These are phyloP conservation scores for Sanghuangporus weigelae DNA, from an alignment of 1,284 basidiomycete genomes.

Conservation along the genomic window DNA sequence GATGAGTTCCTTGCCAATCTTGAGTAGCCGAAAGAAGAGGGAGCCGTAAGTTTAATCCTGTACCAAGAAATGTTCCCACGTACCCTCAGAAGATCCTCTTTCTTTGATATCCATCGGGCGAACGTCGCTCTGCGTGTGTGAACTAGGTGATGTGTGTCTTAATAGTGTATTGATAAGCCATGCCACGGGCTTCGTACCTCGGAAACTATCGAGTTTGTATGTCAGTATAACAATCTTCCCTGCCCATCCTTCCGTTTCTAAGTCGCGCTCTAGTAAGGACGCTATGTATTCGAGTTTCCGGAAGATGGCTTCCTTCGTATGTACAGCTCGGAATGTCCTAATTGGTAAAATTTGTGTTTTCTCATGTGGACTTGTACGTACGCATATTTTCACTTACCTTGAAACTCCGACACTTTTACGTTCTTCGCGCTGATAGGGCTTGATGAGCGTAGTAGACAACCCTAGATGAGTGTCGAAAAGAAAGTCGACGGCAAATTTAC, in stretches of 20 bases:
- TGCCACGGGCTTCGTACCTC: constrained; percentile 41
- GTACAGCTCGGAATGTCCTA: constrained; percentile 74
- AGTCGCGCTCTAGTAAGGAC: constrained; percentile 72
- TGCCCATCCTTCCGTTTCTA: constrained; percentile 64
- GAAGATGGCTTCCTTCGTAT: constrained; percentile 61
- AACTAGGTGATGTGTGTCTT: constrained; percentile 35
- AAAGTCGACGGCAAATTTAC: constrained; percentile 72
- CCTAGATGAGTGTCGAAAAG: constrained; percentile 79
- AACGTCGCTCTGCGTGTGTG: constrained; percentile 81
- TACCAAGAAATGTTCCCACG: constrained; percentile 23
- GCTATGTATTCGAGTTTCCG: constrained; percentile 75
- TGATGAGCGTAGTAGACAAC: constrained; percentile 75
- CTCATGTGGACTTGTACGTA: constrained; percentile 1
- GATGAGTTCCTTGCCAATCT: constrained; percentile 82
- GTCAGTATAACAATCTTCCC: constrained; percentile 76
- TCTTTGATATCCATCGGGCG: constrained; percentile 67
- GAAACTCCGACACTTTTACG: constrained; percentile 89
- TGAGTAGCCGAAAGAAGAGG: constrained; percentile 13
- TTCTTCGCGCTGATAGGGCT: constrained; percentile 70
- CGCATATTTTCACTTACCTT: constrained; percentile 41
- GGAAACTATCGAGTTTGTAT: constrained; percentile 75
- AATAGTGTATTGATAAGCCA: constrained; percentile 8
- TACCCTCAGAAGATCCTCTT: constrained; percentile 76
- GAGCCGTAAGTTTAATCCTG: neutral
- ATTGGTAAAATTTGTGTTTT: neutral